Percentiles rank a stretch among this genome's conserved stretches.
These are phyloP conservation scores for Naegleria fowleri DNA, from an alignment of 208 protist species.

Conservation along the genomic window DNA sequence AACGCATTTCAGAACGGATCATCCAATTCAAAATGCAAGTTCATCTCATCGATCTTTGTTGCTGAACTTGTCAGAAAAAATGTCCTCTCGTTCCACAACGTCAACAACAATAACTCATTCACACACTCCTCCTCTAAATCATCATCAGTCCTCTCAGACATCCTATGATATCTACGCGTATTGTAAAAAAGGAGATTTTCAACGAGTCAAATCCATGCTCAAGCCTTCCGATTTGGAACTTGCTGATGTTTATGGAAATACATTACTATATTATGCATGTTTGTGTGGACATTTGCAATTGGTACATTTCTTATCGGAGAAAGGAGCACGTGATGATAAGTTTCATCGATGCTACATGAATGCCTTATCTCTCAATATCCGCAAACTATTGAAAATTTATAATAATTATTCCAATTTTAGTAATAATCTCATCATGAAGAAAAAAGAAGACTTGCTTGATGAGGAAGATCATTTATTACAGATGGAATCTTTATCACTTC, in stretches of 20 bases:
- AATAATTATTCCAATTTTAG: background rate
- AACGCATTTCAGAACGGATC: too few relatives aligned
- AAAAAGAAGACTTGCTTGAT: too few relatives aligned
- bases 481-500: background rate
- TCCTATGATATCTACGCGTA: background rate
- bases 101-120: too few relatives aligned
- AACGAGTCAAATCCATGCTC: background rate
- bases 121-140: too few relatives aligned
- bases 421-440: too few relatives aligned
- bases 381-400: background rate
- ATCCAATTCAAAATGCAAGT: too few relatives aligned
- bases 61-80: too few relatives aligned
- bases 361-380: background rate
- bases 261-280: background rate
- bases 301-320: background rate
- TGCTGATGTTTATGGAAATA: background rate
- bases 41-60: too few relatives aligned
- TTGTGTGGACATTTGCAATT: background rate
- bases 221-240: background rate
- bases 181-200: background rate
- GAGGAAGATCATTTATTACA: too few relatives aligned
- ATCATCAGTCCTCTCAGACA: too few relatives aligned
- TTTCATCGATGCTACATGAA: background rate
- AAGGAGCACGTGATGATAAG: background rate
- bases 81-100: too few relatives aligned